phyloP scores from a whole-genome alignment of 495 filamentous ascomycete species.

The Diplogelasinospora grovesii region DNA sequence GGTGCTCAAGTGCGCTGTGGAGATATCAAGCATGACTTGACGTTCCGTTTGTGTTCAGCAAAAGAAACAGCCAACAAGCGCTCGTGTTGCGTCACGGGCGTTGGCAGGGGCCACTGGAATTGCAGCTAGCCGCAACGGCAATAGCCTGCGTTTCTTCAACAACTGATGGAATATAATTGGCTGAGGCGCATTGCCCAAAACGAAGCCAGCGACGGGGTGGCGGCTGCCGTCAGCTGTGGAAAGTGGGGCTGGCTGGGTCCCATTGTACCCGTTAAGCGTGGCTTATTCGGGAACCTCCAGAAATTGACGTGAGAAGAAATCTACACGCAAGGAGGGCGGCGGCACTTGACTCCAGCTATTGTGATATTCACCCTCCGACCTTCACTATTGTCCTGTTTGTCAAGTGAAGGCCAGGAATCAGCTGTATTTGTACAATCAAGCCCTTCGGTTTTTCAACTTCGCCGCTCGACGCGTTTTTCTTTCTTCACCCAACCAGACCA shows the following conservation, averaged over 20 bases:
- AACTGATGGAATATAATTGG: conserved; percentile 1
- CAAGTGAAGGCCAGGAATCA: conserved; percentile 1
- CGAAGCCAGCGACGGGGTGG: conserved; percentile 1
- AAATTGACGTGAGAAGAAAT: conserved; percentile 35
- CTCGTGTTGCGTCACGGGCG: not conserved
- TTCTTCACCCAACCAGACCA: too few species aligned
- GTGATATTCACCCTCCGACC: conserved; percentile 12
- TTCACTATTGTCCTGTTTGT: conserved; percentile 1
- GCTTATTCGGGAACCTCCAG: conserved; percentile 29
- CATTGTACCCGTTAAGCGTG: conserved; percentile 15
- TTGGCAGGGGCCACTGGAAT: too few species aligned
- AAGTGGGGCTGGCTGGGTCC: conserved; percentile 15
- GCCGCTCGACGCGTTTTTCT: too few species aligned
- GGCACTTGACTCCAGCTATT: conserved; percentile 1
- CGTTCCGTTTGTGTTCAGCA: too few species aligned
- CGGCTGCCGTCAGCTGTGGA: conserved; percentile 17
- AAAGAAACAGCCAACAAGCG: too few species aligned
- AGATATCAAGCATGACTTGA: too few species aligned
- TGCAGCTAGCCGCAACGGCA: too few species aligned
- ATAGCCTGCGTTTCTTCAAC: too few species aligned
- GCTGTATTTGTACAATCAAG: too few species aligned
- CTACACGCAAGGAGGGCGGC: conserved; percentile 17
- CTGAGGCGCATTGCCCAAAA: not conserved
- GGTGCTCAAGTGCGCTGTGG: too few species aligned
- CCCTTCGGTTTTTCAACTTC: too few species aligned